Percentiles rank a stretch among this genome's conserved stretches.
Evolutionary conservation across 441 rosid species (phyloP).

Genomic region (Erysimum cheiri): DNA sequence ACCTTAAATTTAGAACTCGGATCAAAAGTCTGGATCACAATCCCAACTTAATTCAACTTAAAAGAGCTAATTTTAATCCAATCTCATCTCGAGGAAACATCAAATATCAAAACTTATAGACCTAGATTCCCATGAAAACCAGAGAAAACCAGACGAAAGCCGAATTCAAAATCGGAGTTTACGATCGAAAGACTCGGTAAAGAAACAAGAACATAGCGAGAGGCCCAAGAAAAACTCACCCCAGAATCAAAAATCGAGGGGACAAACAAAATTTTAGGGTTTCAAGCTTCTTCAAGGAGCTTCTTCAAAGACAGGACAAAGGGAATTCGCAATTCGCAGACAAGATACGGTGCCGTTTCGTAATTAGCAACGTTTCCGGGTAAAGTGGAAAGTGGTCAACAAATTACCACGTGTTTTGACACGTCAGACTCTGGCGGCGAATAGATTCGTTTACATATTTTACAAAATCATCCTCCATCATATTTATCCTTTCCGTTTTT

Average conservation of each 20-base stretch:
- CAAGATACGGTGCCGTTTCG: slow-evolving; percentile 39
- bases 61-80: neutral
- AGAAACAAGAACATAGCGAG: neutral
- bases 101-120: neutral
- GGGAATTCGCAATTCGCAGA: slow-evolving; percentile 25
- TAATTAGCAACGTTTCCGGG: neutral
- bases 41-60: slow-evolving; percentile 4
- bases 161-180: neutral
- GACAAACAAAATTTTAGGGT: slow-evolving; percentile 14
- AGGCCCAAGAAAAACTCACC: neutral
- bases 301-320: slow-evolving; percentile 10
- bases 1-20: neutral
- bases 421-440: slow-evolving; percentile 40
- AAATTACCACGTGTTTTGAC: slow-evolving; percentile 37
- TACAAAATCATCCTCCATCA: neutral
- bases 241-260: slow-evolving; percentile 11
- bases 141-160: neutral
- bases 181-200: neutral
- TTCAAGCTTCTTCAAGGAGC: slow-evolving; percentile 28
- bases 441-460: slow-evolving; percentile 29
- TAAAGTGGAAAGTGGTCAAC: slow-evolving; percentile 37
- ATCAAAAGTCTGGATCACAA: neutral
- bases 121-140: slow-evolving; percentile 2
- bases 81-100: slow-evolving; percentile 25
- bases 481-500: neutral